These are phyloP conservation scores for Mycena pura DNA, from an alignment of 768 basidiomycete genomes.

Conservation along the genomic window DNA sequence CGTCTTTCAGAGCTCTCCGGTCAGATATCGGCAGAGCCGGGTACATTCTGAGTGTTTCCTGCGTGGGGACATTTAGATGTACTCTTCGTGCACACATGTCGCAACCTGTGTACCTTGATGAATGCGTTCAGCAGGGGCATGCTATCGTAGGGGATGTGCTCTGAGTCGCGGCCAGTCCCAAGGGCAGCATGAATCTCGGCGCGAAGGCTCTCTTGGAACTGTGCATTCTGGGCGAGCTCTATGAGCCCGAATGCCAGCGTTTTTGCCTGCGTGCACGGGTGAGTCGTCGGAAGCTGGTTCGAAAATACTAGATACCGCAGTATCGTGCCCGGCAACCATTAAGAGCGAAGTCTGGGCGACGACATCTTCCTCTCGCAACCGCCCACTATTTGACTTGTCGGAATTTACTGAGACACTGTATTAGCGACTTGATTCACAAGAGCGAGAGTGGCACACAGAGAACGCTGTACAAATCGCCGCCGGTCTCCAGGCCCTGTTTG, in stretches of 20 bases:
- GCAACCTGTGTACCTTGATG: too few species aligned
- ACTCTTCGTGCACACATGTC: too few species aligned
- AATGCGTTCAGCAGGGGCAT: constrained; percentile 24
- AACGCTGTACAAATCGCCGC: not conserved
- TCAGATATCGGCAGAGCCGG: not conserved
- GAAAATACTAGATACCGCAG: not conserved
- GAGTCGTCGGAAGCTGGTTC: too few species aligned
- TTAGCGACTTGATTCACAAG: not conserved
- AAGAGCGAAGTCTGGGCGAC: constrained; percentile 10
- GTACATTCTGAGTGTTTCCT: constrained; percentile 22
- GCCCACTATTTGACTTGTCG: not conserved
- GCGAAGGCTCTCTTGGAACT: constrained; percentile 10
- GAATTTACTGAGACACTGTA: not conserved
- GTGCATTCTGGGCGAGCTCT: constrained; percentile 12
- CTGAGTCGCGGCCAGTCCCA: not conserved
- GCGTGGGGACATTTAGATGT: too few species aligned
- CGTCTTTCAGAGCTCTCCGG: not conserved
- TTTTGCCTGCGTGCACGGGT: too few species aligned
- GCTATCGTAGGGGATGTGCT: not conserved
- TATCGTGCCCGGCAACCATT: constrained; percentile 18
- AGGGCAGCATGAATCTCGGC: constrained; percentile 10
- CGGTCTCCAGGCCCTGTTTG: not conserved
- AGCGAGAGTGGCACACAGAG: not conserved
- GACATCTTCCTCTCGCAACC: constrained; percentile 15
- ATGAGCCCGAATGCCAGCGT: constrained; percentile 8